These are phyloP conservation scores for Penicillium decumbens DNA, from an alignment of 2,329 filamentous ascomycete species.

Conservation along the genomic window DNA sequence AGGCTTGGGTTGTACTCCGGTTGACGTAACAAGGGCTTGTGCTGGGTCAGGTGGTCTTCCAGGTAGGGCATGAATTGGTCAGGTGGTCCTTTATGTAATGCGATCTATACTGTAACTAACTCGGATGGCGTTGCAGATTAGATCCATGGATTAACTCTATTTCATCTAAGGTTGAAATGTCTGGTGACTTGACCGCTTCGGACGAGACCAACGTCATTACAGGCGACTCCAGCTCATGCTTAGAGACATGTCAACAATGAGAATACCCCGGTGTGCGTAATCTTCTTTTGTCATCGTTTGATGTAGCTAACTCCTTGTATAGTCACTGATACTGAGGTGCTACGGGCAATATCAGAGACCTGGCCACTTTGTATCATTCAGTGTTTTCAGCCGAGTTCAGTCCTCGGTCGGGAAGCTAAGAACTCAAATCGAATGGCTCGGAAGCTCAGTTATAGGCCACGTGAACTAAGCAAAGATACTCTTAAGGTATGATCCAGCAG, in stretches of 20 bases:
- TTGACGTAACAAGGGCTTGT: conserved; percentile 17
- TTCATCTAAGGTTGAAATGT: neutral
- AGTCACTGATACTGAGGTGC: neutral
- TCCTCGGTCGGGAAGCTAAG: too few species aligned
- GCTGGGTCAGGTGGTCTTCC: conserved; percentile 8
- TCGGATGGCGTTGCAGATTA: neutral
- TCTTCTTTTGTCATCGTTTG: neutral
- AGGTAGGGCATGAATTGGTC: neutral
- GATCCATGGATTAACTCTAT: neutral
- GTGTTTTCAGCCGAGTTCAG: neutral
- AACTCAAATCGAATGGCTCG: too few species aligned
- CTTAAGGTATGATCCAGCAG: too few species aligned
- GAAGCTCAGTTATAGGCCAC: too few species aligned
- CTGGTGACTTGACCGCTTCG: neutral
- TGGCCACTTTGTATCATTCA: neutral
- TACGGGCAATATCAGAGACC: too few species aligned
- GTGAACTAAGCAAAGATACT: too few species aligned
- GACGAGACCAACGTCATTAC: neutral
- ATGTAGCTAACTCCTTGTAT: neutral
- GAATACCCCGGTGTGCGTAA: neutral
- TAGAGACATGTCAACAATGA: neutral
- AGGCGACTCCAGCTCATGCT: neutral
- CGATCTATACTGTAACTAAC: neutral
- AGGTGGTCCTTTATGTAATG: conserved; percentile 6
- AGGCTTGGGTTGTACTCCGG: conserved; percentile 5